phyloP scores from a whole-genome alignment of 768 basidiomycete genomes.

The Amanita fuliginea region DNA sequence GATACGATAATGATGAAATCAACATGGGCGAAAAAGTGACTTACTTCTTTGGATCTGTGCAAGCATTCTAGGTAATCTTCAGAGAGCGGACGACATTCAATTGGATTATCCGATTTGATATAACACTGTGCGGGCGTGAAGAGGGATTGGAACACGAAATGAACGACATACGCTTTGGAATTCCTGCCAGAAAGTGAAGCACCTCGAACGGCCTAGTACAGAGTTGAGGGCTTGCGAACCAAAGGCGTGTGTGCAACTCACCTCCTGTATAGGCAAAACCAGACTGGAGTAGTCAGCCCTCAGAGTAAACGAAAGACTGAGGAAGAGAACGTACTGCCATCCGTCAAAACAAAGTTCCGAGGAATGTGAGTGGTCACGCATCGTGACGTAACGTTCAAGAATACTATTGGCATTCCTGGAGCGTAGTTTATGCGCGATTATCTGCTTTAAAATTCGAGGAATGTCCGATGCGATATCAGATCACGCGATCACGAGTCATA shows the following conservation, averaged over 20 bases:
- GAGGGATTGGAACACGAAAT: not conserved
- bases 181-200: constrained; percentile 90
- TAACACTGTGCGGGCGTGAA: constrained; percentile 55
- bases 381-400: not conserved
- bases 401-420: no score
- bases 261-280: constrained; percentile 37
- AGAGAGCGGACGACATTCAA: constrained; percentile 55
- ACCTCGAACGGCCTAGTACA: constrained; percentile 62
- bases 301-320: not conserved
- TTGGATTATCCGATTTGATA: constrained; percentile 64
- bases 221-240: not conserved
- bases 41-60: constrained; percentile 81
- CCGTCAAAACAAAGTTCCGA: not conserved
- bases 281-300: constrained; percentile 19
- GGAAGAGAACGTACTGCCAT: constrained; percentile 27
- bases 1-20: not conserved
- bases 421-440: no score
- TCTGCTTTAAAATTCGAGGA: no score
- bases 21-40: constrained; percentile 11
- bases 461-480: no score
- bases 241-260: no score
- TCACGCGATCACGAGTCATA: no score
- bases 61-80: constrained; percentile 91
- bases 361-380: not conserved
- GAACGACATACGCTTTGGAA: constrained; percentile 49